Conservation (phyloP, 768 basidiomycete genomes). For the Mycena metata region DNA sequence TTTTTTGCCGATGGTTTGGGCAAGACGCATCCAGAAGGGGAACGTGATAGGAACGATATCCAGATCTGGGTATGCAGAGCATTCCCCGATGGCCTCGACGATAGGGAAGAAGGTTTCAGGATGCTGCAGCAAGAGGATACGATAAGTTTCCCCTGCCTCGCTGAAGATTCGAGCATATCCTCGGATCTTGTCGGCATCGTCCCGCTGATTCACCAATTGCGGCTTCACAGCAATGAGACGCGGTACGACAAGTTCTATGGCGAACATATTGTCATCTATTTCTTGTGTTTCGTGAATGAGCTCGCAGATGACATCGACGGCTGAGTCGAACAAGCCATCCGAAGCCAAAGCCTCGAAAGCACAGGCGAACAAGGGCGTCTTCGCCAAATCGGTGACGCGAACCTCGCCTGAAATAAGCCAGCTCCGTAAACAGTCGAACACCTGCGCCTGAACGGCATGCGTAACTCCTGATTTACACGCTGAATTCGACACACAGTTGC, state of each 20-base stretch:
- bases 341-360: conserved; percentile 88
- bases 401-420: conserved; percentile 95
- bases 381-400: conserved; percentile 68
- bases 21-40: conserved; percentile 97
- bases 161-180: conserved; percentile 93
- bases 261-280: conserved; percentile 91
- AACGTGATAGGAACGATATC: conserved; percentile 98
- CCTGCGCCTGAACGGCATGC: conserved; percentile 77
- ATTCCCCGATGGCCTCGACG: conserved; percentile 93
- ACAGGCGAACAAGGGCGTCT: conserved; percentile 84
- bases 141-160: conserved; percentile 98
- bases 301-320: conserved; percentile 93
- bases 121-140: conserved; percentile 88
- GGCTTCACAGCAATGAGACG: conserved; percentile 82
- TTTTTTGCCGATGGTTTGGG: conserved; percentile 88
- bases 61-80: conserved; percentile 92
- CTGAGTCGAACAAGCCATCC: conserved; percentile 92
- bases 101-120: conserved; percentile 94
- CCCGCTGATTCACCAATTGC: conserved; percentile 68
- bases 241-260: conserved; percentile 91
- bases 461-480: conserved; percentile 78
- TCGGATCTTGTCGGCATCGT: conserved; percentile 90
- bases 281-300: conserved; percentile 99
- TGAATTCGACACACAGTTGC: conserved; percentile 12
- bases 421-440: conserved; percentile 86